phyloP scores from a whole-genome alignment of 164 flowering plant genomes.

The Sedum album region DNA sequence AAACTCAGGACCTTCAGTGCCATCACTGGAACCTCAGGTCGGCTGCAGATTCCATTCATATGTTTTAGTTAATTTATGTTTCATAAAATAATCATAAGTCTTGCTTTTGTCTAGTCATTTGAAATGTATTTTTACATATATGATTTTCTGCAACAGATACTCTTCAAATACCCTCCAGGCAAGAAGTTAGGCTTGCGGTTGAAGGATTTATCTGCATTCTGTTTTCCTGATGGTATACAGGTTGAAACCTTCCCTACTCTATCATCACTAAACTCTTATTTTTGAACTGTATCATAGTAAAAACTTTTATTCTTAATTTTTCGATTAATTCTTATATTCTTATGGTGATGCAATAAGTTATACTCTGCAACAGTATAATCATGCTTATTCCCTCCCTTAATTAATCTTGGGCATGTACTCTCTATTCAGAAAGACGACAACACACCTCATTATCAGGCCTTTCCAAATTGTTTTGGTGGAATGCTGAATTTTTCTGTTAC shows the following conservation, averaged over 20 bases:
- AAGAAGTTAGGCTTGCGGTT: slow-evolving; percentile 54
- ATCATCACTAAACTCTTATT: not conserved
- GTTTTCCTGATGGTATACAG: slow-evolving; percentile 90
- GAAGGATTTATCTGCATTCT: slow-evolving; percentile 77
- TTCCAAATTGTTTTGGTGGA: not conserved
- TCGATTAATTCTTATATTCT: too few relatives aligned
- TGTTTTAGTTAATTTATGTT: not conserved
- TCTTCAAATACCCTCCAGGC: slow-evolving; percentile 81
- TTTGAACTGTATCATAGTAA: too few relatives aligned
- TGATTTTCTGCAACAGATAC: slow-evolving; percentile 36
- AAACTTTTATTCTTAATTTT: too few relatives aligned
- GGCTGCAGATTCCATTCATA: not conserved
- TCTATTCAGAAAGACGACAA: not conserved
- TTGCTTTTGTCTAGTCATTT: not conserved
- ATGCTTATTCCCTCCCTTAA: not conserved
- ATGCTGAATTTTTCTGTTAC: not conserved
- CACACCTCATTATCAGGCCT: not conserved
- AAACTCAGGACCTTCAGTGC: slow-evolving; percentile 41
- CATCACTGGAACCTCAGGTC: slow-evolving; percentile 83
- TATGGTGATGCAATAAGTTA: not conserved
- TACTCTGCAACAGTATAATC: not conserved
- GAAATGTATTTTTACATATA: not conserved
- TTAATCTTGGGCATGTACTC: not conserved
- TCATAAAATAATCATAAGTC: not conserved
- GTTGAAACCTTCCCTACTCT: slow-evolving; percentile 24